Conservation (phyloP, 2,329 filamentous ascomycete species). For the Cytospora schulzeri region DNA sequence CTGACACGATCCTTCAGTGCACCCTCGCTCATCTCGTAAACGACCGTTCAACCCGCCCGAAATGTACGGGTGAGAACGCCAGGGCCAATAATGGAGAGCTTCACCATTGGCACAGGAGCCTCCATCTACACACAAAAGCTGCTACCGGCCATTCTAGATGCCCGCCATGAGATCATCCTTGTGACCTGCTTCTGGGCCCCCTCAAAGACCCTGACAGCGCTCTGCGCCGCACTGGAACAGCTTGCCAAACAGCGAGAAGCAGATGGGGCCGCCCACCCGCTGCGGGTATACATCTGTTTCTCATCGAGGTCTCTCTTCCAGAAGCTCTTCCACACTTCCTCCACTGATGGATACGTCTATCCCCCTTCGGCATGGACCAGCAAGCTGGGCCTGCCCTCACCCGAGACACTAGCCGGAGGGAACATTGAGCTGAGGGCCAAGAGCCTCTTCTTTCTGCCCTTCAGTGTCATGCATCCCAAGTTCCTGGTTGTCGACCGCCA, state of each 20-base stretch:
- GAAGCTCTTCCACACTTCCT: conserved; percentile 74
- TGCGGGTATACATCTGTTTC: conserved; percentile 73
- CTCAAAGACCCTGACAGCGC: conserved; percentile 60
- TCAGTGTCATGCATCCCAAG: conserved; percentile 88
- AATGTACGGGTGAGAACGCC: background rate
- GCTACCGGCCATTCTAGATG: conserved; percentile 61
- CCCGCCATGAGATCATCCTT: conserved; percentile 68
- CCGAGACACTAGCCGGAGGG: conserved; percentile 51
- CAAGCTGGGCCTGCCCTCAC: conserved; percentile 64
- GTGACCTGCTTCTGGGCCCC: conserved; percentile 83
- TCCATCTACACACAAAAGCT: conserved; percentile 58
- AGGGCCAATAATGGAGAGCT: conserved; percentile 36
- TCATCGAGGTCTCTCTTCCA: conserved; percentile 73
- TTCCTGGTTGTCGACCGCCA: conserved; percentile 73
- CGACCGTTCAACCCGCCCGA: too few relatives aligned
- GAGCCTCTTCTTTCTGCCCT: conserved; percentile 76
- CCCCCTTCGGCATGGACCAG: conserved; percentile 58
- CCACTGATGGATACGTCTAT: conserved; percentile 63
- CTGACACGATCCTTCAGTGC: background rate
- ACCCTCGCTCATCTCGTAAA: background rate
- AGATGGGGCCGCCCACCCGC: conserved; percentile 31
- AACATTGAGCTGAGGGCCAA: conserved; percentile 72
- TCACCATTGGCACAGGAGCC: conserved; percentile 60
- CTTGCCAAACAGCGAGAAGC: conserved; percentile 49
- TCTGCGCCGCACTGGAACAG: conserved; percentile 59